Base-by-base conservation (phyloP, 2,329 filamentous ascomycete genomes). In the Exophiala mesophila region DNA sequence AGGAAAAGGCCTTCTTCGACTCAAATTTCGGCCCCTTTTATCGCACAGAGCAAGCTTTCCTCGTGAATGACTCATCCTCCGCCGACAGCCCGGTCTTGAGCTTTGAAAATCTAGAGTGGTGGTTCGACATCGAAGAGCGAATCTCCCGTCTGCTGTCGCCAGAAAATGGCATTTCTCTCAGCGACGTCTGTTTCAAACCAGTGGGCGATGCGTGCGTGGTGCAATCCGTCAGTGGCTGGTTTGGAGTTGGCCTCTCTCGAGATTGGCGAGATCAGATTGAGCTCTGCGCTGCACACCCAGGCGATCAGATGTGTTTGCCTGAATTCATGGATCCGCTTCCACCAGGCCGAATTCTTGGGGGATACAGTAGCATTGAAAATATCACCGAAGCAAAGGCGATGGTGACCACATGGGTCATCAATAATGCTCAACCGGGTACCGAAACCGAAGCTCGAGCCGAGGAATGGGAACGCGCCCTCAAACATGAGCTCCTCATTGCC, bases 1-100 rank as follows among this genome's bases (percentile, higher is more conserved):
- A 88, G 60, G 90, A 98, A 62, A 98, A 98, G 68, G 76, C 77
- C 1, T 98, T 94, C 61, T 98, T 97, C 53, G 94, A 98, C 60
- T 63, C 77, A 24, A 88, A 88, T 55, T 98, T 98, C 61, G 94
- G 92, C 0, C 88, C 90, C 0, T 98, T 98, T 59, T 98, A 92
- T 66, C 85, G 92, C 29, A 85, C 89, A 0, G 86, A 98, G 63
- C 92, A 98, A 65, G 79, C 82, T 1, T 98, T 98, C 63, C 65
- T 98, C 10, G 88, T 97, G 49, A 98, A 97, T 51, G 89, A 96
- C 54, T 88, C 81, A 1, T 62, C 74, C 1, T 57, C 73, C 2
- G 71, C 72, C 2, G 78, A 77, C 0, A 74, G 80, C 2, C 81
- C 84, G 0, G 88, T 97, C 2, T 68, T 98, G 43, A 88, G 78